Base-by-base conservation (phyloP, 352 stramenopile genomes). In the Globisporangium polare region DNA sequence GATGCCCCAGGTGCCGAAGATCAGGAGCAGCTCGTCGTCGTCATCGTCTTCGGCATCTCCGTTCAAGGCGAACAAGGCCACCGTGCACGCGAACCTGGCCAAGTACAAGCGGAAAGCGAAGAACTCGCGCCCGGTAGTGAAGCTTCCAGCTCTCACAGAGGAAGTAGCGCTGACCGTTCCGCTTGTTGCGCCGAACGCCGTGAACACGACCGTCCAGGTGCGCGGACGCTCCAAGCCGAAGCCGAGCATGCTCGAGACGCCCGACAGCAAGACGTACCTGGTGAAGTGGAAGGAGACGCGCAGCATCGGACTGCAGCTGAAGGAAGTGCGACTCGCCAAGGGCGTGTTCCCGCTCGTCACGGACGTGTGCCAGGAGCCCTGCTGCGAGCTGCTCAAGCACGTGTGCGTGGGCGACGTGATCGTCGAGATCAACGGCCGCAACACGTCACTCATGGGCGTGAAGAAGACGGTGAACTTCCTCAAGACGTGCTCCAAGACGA, bases 391-490 rank as follows among this genome's bases (percentile, higher is more conserved):
- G 52, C 66, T 95, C 35, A 86, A 88, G 59, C 86, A 94, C 71
- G 85, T 95, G 62, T 90, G 81, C 60, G 69, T 94, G 17, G 86
- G 86, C 15, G 86, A 95, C 56, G 71, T 95, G 55, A 91, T 95
- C 51, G 67, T 95, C 31, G 86, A 95, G 68, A 94, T 95, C 58
- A 95, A 95, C 59, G 84, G 84, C n/a, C 82, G 83, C 62, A 92
- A 95, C 56, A 93, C 83, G 51, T 93, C 86, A 15, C 84, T 81
- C 15, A 95, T 95, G 86, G 84, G 86, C 31, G 86, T 95, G 31
- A 95, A 95, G 68, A 95, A 95, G 72, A 95, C 86, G 26, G 83
- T 93, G 42, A 89, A 75, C 61, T 95, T 95, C 62, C 68, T 95
- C 27, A 90, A 88, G 62, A 88, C 86, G 31, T 92, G 84, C 62